Conservation (phyloP, 352 stramenopile genomes). For the Globisporangium takayamanum region DNA sequence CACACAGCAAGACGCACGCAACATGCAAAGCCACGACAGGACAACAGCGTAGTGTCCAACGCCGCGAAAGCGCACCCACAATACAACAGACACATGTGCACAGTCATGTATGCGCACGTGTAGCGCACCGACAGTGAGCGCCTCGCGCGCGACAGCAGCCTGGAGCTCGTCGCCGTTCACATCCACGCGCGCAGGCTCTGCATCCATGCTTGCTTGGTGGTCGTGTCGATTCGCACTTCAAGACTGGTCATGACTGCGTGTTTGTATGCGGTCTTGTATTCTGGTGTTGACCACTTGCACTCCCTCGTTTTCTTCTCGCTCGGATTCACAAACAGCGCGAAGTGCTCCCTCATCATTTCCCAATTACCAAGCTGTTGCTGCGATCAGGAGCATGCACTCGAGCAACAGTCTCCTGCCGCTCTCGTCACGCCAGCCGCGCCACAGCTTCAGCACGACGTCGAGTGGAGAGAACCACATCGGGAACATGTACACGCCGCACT, state of each 20-base stretch:
- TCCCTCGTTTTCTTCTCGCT: too few relatives aligned
- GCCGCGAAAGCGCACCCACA: not conserved
- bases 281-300: too few relatives aligned
- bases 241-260: too few relatives aligned
- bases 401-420: constrained; percentile 11
- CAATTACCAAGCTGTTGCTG: too few relatives aligned
- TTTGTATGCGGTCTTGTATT: too few relatives aligned
- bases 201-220: too few relatives aligned
- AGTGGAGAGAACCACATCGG: not conserved
- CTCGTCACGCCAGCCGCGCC: not conserved
- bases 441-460: not conserved
- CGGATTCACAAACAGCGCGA: too few relatives aligned
- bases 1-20: too few relatives aligned
- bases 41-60: not conserved
- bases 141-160: constrained; percentile 19
- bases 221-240: too few relatives aligned
- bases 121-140: constrained; percentile 19
- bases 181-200: not conserved
- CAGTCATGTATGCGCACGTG: too few relatives aligned
- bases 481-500: constrained; percentile 4
- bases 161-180: constrained; percentile 11
- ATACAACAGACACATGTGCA: not conserved
- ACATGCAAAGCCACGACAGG: not conserved
- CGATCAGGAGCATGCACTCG: too few relatives aligned
- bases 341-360: too few relatives aligned